Base-by-base conservation (phyloP, 495 filamentous ascomycete genomes). In the Penicillium mononematosum region DNA sequence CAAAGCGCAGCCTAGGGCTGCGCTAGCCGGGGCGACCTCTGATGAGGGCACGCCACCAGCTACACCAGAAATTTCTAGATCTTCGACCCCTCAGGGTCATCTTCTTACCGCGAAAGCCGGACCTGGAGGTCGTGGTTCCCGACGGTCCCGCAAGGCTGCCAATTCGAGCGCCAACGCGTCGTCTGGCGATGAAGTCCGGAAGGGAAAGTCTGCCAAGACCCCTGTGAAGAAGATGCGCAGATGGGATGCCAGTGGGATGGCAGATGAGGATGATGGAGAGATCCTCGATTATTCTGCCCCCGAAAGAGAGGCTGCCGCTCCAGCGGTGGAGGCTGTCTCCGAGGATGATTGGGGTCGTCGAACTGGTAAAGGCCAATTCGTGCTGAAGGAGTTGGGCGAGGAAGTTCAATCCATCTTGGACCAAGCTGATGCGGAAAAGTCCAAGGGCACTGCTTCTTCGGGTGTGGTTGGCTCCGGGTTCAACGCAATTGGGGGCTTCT, bases 391-490 rank as follows among this genome's bases (percentile, higher is more conserved):
- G 63, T 71, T 98, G 48, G 94, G 91, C 50, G 90, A 94, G 56
- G 90, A 98, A 68, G 90, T 96, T n/a, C 85, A 96, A 58, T 88
- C 87, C 11, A 96, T 98, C 48, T 78, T 97, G 34, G 78, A 84
- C 42, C 82, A 85, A 42, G 86, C 88, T 6, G 85, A 88, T 39
- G 78, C 82, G 24, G 83, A 83, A 47, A 89, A 86, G 68, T 75
- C 79, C 38, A 78, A 80, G 14, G 66, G 72, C 0, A 66, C 75
- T 41, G 58, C 74, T 4, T 64, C 78, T 2, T 75, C 75, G 27
- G 89, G 91, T 4, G 70, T 97, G 19, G 83, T 96, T 25, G 87
- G 86, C 53, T 86, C 91, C 7, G 81, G 91, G 45, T 73, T 94
- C 51, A 89, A 84, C 63, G 86, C 87, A 2, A 89, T 96, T 55